phyloP scores from a whole-genome alignment of 257 asterid genomes.

The Capsicum chinense region DNA sequence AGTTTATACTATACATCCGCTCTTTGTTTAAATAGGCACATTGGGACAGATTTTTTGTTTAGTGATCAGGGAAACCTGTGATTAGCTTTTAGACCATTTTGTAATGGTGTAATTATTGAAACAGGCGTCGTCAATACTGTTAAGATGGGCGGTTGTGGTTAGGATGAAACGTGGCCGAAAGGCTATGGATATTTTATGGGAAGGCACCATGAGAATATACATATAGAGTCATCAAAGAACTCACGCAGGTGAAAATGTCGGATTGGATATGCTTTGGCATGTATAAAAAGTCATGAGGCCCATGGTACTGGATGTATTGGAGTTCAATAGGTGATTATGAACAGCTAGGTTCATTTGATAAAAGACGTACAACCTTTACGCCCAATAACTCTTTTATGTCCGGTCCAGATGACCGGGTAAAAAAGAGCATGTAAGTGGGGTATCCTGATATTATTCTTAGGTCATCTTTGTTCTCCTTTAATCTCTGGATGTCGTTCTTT shows the following conservation, averaged over 20 bases:
- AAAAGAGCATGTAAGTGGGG: background rate
- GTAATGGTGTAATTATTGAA: conserved; percentile 11
- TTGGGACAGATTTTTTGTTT: background rate
- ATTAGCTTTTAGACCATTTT: background rate
- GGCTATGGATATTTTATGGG: background rate
- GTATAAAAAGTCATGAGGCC: background rate
- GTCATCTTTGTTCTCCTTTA: background rate
- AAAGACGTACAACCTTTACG: background rate
- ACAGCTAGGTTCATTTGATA: background rate
- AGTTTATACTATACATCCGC: background rate
- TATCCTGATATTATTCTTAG: background rate
- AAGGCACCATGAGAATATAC: conserved; percentile 10
- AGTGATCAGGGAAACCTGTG: background rate
- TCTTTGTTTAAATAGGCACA: background rate
- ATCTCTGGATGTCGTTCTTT: background rate
- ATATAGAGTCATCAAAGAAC: background rate
- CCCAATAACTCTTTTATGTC: background rate
- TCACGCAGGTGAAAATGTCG: background rate
- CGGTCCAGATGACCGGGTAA: background rate
- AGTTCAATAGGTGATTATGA: conserved; percentile 9
- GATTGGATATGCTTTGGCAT: background rate
- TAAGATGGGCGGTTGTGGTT: background rate
- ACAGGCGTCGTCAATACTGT: background rate
- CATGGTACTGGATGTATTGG: background rate
- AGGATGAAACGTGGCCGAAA: background rate